Evolutionary conservation across 1,284 basidiomycete genomes (phyloP).

Genomic region (Fomitiporia mediterranea): DNA sequence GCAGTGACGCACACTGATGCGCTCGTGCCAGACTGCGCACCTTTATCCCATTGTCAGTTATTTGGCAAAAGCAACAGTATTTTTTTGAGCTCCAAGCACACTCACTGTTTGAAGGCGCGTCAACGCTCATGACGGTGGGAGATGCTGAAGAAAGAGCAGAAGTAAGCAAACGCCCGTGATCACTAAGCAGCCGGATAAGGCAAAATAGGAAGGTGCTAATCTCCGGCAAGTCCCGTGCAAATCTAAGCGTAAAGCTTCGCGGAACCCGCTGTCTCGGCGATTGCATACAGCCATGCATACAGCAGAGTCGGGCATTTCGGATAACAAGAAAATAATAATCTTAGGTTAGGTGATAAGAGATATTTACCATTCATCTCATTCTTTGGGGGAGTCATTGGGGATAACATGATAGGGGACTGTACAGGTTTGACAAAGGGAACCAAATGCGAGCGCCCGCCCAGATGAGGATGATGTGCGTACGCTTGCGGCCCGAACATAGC

Average conservation of each 20-base stretch:
- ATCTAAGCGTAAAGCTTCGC: constrained; percentile 16
- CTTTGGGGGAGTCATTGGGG: not conserved
- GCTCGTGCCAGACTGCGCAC: constrained; percentile 42
- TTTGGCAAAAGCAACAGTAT: not conserved
- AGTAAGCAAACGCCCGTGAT: not conserved
- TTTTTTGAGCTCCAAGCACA: not conserved
- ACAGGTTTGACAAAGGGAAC: not conserved
- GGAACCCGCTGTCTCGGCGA: not conserved
- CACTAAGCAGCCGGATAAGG: not conserved
- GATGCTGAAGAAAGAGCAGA: not conserved
- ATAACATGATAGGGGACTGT: not conserved
- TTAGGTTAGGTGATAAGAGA: not conserved
- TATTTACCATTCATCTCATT: constrained; percentile 12
- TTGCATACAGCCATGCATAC: too few relatives aligned
- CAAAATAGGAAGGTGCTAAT: not conserved
- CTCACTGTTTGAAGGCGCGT: not conserved
- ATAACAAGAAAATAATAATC: not conserved
- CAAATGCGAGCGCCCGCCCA: constrained; percentile 2
- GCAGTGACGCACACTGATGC: constrained; percentile 53
- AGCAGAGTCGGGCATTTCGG: not conserved
- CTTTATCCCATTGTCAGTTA: not conserved
- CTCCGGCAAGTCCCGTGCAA: not conserved
- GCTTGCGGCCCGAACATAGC: constrained; percentile 10
- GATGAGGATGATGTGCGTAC: constrained; percentile 7
- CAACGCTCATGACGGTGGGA: not conserved